phyloP scores from a whole-genome alignment of 2,329 filamentous ascomycete genomes.

The Mycosphaerella arachidis region DNA sequence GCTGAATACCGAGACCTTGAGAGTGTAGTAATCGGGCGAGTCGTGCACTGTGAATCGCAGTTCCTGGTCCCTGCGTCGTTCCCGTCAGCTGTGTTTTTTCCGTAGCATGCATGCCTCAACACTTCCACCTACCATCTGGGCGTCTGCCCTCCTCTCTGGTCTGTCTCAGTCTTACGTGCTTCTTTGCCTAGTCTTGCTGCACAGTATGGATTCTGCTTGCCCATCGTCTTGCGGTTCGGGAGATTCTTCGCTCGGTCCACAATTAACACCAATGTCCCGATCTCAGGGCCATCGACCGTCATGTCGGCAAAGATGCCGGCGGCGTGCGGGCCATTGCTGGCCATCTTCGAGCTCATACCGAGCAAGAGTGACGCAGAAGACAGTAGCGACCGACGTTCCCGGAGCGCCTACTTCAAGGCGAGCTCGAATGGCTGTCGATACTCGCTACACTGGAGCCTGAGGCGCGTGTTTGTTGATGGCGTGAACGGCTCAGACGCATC shows the following conservation, averaged over 20 bases:
- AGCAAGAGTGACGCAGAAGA: background rate
- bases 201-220: slow-evolving; percentile 97
- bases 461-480: slow-evolving; percentile 3
- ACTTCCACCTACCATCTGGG: slow-evolving; percentile 72
- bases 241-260: slow-evolving; percentile 95
- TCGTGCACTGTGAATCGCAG: slow-evolving; percentile 94
- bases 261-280: slow-evolving; percentile 87
- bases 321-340: slow-evolving; percentile 63
- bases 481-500: background rate
- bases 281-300: slow-evolving; percentile 85
- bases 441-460: background rate
- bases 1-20: slow-evolving; percentile 95
- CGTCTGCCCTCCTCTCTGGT: slow-evolving; percentile 90
- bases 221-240: slow-evolving; percentile 93
- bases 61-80: slow-evolving; percentile 77
- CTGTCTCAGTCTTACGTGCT: slow-evolving; percentile 93
- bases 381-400: background rate
- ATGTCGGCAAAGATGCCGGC: slow-evolving; percentile 93
- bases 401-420: background rate
- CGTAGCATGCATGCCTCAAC: background rate
- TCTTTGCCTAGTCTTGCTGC: slow-evolving; percentile 91
- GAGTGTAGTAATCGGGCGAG: slow-evolving; percentile 89
- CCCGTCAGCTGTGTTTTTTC: slow-evolving; percentile 10
- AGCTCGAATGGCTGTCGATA: background rate
- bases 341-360: slow-evolving; percentile 17